Conservation (phyloP, 371 early-diverging fungal species). For the Rozella allomycis region DNA sequence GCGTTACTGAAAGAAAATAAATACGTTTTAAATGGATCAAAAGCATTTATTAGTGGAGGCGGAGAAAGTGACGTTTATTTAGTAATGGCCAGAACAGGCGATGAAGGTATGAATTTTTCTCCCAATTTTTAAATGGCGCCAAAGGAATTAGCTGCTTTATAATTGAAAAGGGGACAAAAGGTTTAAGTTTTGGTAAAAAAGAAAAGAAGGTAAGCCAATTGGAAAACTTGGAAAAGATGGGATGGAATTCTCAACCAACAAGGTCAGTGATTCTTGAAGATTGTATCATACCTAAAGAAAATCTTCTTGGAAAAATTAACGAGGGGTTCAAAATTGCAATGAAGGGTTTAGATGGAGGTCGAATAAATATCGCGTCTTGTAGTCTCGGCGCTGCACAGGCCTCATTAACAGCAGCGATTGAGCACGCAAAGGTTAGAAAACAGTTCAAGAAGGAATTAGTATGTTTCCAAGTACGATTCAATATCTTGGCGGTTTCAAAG, state of each 20-base stretch:
- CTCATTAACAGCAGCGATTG: constrained; percentile 24
- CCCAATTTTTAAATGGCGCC: constrained; percentile 8
- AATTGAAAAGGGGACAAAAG: constrained; percentile 31
- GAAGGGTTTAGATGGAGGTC: constrained; percentile 37
- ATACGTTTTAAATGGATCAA: constrained; percentile 53
- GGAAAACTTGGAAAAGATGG: too few relatives aligned
- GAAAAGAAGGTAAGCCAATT: too few relatives aligned
- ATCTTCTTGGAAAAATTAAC: constrained; percentile 30
- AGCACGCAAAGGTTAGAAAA: constrained; percentile 27
- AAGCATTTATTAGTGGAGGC: constrained; percentile 42
- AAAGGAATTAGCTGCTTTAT: constrained; percentile 33
- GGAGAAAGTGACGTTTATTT: constrained; percentile 34
- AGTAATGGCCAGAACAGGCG: constrained; percentile 43
- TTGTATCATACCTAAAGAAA: constrained; percentile 23
- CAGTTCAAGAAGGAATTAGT: constrained; percentile 26
- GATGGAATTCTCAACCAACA: constrained; percentile 40
- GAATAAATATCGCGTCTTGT: constrained; percentile 37
- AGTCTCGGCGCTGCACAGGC: constrained; percentile 39
- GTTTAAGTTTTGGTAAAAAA: constrained; percentile 39
- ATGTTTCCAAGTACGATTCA: constrained; percentile 8
- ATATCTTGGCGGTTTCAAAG: too few relatives aligned
- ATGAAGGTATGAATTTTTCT: constrained; percentile 7
- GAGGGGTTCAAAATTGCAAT: constrained; percentile 41
- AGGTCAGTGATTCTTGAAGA: constrained; percentile 11
- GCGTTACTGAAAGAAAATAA: constrained; percentile 43